phyloP scores from a whole-genome alignment of 495 filamentous ascomycete species.

The Penicillium coffeae region DNA sequence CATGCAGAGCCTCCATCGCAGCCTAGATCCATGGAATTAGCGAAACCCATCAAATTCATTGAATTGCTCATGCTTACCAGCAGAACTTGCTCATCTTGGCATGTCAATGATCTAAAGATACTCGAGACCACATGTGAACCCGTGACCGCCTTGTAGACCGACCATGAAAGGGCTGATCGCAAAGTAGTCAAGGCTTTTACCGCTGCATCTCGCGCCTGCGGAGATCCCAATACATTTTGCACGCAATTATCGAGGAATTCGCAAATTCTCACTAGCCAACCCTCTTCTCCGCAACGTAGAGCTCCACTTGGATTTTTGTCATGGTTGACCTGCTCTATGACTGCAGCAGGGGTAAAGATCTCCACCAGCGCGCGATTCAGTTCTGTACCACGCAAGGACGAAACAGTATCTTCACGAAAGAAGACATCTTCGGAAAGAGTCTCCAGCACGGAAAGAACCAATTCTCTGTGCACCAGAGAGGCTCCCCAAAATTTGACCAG shows the following conservation, averaged over 20 bases:
- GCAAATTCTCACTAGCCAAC: conserved; percentile 79
- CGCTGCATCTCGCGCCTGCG: conserved; percentile 57
- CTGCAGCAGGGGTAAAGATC: conserved; percentile 75
- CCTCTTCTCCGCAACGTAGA: conserved; percentile 71
- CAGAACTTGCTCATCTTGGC: conserved; percentile 68
- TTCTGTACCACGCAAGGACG: conserved; percentile 73
- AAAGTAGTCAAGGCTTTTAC: conserved; percentile 72
- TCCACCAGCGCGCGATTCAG: conserved; percentile 87
- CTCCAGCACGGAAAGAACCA: conserved; percentile 82
- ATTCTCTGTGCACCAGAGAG: conserved; percentile 66
- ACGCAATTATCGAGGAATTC: conserved; percentile 71
- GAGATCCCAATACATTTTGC: conserved; percentile 57
- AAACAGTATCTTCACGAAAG: conserved; percentile 79
- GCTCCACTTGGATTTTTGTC: conserved; percentile 57
- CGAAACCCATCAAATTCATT: neutral
- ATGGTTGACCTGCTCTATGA: conserved; percentile 71
- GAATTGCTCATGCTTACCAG: conserved; percentile 49
- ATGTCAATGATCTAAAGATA: conserved; percentile 71
- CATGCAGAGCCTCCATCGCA: conserved; percentile 77
- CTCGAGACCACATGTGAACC: conserved; percentile 64
- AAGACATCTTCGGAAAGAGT: conserved; percentile 95
- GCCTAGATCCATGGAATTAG: conserved; percentile 48
- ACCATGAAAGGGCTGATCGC: conserved; percentile 76
- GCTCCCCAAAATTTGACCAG: conserved; percentile 80
- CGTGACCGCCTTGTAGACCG: conserved; percentile 73